Conservation (phyloP, 306 rosid species). For the Spatholobus suberectus region DNA sequence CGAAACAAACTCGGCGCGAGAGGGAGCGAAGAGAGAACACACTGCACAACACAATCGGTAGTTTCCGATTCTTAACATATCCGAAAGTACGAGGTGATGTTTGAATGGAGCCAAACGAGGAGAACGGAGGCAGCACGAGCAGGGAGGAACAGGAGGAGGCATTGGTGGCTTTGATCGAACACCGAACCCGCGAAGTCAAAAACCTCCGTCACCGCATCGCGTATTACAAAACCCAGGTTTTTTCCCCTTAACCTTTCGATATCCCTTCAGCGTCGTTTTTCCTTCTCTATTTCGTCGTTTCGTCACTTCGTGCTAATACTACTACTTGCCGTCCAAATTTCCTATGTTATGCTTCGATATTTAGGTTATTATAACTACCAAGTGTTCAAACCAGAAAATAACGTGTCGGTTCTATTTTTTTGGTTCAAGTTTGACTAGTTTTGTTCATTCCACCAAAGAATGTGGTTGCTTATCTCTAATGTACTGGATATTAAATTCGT, state of each 20-base stretch:
- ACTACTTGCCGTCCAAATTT: background rate
- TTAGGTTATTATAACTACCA: background rate
- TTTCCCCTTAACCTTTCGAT: background rate
- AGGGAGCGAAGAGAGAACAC: background rate
- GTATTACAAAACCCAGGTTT: constrained; percentile 80
- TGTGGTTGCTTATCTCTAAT: background rate
- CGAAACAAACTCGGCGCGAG: background rate
- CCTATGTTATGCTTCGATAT: background rate
- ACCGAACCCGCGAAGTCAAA: constrained; percentile 76
- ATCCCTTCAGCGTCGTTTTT: background rate
- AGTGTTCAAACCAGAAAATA: background rate
- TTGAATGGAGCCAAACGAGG: constrained; percentile 38
- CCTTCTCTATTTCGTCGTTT: background rate
- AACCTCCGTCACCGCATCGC: constrained; percentile 63
- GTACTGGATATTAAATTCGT: background rate
- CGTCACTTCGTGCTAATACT: background rate
- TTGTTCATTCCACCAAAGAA: background rate
- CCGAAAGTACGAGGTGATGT: background rate
- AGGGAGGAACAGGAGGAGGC: constrained; percentile 82
- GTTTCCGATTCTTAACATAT: background rate
- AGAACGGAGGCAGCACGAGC: constrained; percentile 28
- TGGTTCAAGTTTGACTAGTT: background rate
- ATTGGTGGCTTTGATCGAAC: constrained; percentile 83
- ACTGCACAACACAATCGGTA: background rate
- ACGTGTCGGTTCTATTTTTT: background rate